Evolutionary conservation across 1,139 yeast genomes (phyloP).

Genomic region (Yamadazyma taylorii): DNA sequence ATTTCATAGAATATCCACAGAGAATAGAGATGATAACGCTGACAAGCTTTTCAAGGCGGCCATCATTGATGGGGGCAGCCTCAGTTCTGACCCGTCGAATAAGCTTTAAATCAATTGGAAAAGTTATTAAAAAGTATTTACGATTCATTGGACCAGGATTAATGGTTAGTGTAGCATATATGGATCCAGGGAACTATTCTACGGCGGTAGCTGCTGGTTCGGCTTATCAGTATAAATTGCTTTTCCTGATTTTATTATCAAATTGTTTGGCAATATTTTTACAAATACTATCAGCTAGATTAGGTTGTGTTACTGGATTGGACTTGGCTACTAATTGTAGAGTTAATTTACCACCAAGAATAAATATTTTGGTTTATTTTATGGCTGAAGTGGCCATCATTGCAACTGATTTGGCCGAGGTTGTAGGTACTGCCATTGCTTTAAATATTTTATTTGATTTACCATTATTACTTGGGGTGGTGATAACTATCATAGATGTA

Average conservation of each 20-base stretch:
- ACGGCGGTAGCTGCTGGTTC: constrained; percentile 96
- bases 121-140: constrained; percentile 48
- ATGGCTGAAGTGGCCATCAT: constrained; percentile 87
- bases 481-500: constrained; percentile 82
- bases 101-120: constrained; percentile 1
- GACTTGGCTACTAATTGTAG: constrained; percentile 88
- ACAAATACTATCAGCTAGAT: constrained; percentile 79
- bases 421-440: constrained; percentile 91
- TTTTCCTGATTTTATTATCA: constrained; percentile 78
- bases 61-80: neutral
- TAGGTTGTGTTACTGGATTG: constrained; percentile 89
- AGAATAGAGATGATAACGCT: no score
- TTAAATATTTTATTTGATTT: constrained; percentile 75
- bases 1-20: no score
- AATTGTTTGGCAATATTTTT: constrained; percentile 85
- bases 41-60: no score
- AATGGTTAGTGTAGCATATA: constrained; percentile 92
- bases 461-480: constrained; percentile 78
- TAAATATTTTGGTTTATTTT: constrained; percentile 62
- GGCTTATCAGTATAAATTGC: constrained; percentile 74
- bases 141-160: constrained; percentile 88
- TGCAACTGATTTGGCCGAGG: constrained; percentile 93
- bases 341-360: constrained; percentile 61
- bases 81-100: no score
- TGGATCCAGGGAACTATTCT: constrained; percentile 97